phyloP scores from a whole-genome alignment of 2,329 filamentous ascomycete genomes.

The Triangularia verruculosa region DNA sequence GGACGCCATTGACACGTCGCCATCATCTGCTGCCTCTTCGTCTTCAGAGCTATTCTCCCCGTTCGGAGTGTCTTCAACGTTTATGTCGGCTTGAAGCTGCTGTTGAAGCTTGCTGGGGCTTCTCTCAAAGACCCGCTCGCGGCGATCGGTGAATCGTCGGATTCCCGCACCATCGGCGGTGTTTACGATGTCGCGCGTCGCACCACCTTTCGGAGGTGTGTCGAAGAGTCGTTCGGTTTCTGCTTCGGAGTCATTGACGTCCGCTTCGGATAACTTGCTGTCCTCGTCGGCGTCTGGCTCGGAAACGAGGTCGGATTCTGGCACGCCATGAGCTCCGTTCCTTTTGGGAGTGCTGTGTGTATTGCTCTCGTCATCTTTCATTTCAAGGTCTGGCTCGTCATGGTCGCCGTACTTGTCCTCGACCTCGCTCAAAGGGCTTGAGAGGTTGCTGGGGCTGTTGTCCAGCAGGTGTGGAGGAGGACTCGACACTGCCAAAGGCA shows the following conservation, averaged over 20 bases:
- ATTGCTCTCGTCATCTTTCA: constrained; percentile 21
- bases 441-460: constrained; percentile 67
- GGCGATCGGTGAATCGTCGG: constrained; percentile 52
- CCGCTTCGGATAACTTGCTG: constrained; percentile 53
- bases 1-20: constrained; percentile 38
- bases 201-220: constrained; percentile 65
- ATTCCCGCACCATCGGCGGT: constrained; percentile 60
- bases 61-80: constrained; percentile 34
- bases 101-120: constrained; percentile 77
- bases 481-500: constrained; percentile 48
- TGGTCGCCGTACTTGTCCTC: constrained; percentile 75
- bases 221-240: constrained; percentile 91
- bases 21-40: constrained; percentile 32
- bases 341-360: constrained; percentile 19
- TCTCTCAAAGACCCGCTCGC: constrained; percentile 51
- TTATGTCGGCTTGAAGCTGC: constrained; percentile 33
- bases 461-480: constrained; percentile 48
- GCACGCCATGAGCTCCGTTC: constrained; percentile 24
- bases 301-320: constrained; percentile 26
- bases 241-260: constrained; percentile 71
- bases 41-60: constrained; percentile 41
- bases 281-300: constrained; percentile 36
- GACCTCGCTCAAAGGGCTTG: constrained; percentile 90
- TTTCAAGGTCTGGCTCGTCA: constrained; percentile 54
- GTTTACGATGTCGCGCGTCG: constrained; percentile 30